Conservation (phyloP, 441 rosid species). For the Kokia cookei region DNA sequence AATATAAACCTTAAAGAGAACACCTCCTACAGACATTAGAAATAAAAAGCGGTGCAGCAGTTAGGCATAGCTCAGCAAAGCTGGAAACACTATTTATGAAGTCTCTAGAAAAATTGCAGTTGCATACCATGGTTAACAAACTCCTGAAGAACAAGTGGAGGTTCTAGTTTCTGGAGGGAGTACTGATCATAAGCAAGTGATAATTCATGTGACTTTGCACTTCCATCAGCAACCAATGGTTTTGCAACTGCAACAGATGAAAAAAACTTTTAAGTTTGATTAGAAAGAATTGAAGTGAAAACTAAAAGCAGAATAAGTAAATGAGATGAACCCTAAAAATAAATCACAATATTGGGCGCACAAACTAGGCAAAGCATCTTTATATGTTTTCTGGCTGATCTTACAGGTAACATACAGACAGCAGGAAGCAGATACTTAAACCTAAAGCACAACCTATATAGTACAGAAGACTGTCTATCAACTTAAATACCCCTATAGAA, state of each 20-base stretch:
- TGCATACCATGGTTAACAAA: constrained; percentile 68
- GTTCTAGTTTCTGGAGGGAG: constrained; percentile 56
- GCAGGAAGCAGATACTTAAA: neutral
- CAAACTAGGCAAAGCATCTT: neutral
- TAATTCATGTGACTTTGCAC: constrained; percentile 59
- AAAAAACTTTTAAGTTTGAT: neutral
- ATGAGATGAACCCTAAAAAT: neutral
- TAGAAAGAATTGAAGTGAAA: neutral
- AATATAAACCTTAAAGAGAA: constrained; percentile 57
- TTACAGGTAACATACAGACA: neutral
- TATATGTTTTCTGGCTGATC: neutral
- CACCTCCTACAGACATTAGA: constrained; percentile 49
- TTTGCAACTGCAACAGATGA: constrained; percentile 49
- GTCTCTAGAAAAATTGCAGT: neutral
- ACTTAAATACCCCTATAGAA: neutral
- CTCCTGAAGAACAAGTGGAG: constrained; percentile 62
- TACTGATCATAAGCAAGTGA: constrained; percentile 56
- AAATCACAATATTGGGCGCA: neutral
- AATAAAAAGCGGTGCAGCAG: neutral
- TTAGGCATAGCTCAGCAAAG: neutral
- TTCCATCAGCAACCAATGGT: constrained; percentile 61
- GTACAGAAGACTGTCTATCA: neutral
- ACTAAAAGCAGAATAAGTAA: neutral
- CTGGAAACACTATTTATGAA: neutral
- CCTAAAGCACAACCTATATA: neutral